phyloP scores from a whole-genome alignment of 169 alveolate species.

The Cryptosporidium parvum region DNA sequence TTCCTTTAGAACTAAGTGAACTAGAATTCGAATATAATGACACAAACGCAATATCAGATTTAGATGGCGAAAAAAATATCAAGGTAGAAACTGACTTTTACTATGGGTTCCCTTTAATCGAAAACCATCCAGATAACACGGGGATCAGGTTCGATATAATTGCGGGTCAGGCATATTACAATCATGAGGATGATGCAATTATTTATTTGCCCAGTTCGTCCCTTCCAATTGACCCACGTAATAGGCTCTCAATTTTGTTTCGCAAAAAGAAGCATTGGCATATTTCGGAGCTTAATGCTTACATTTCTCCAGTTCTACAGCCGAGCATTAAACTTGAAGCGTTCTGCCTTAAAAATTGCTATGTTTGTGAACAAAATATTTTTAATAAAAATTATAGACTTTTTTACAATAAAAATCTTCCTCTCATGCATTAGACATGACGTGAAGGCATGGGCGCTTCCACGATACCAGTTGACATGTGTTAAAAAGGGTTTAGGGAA shows the following conservation, averaged over 20 bases:
- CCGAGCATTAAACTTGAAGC: constrained; percentile 16
- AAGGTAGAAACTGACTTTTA: constrained; percentile 1
- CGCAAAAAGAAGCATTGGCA: constrained; percentile 54
- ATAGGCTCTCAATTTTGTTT: constrained; percentile 42
- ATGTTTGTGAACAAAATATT: constrained; percentile 22
- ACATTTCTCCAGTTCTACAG: constrained; percentile 33
- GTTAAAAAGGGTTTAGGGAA: not conserved
- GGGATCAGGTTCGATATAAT: constrained; percentile 63
- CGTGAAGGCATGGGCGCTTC: constrained; percentile 58
- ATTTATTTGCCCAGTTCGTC: constrained; percentile 43
- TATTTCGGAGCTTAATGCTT: constrained; percentile 54
- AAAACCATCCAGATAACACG: constrained; percentile 55
- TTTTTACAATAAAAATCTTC: constrained; percentile 65
- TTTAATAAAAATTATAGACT: not conserved
- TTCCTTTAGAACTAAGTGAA: constrained; percentile 61
- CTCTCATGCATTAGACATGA: constrained; percentile 43
- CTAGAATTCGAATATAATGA: constrained; percentile 35
- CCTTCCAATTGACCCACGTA: constrained; percentile 59
- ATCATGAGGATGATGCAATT: constrained; percentile 46
- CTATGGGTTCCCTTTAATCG: constrained; percentile 49
- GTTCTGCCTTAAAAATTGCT: constrained; percentile 49
- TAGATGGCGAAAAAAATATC: not conserved
- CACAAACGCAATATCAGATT: not conserved
- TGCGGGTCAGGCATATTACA: constrained; percentile 59
- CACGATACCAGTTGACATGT: constrained; percentile 23